Evolutionary conservation across 2,329 filamentous ascomycete species (phyloP), one percentile per base, ranked within the genome.

Genomic region (Samsoniella hepiali): DNA sequence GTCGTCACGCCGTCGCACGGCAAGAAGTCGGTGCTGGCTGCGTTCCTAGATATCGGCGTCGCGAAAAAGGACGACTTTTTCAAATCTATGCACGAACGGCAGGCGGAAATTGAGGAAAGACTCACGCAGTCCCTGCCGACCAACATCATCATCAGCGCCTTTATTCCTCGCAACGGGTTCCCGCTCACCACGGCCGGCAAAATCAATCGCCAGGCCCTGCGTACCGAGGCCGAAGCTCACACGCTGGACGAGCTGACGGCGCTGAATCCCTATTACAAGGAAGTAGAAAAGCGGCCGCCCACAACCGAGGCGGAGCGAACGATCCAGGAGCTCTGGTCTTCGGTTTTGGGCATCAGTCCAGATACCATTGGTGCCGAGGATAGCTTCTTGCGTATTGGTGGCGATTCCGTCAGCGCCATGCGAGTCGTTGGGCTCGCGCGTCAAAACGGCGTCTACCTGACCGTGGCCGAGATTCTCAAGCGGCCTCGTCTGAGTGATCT

Each of bases 361-460:
- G 54, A 57, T 7, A 40, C 47, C 4, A 76, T 63, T 34, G 53
- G 60, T 22, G 51, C 53, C n/a, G 60, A 63, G 32, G 50, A 63
- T 34, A 63, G 45, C 45, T 63, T 63, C 36, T 13, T 63, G 36
- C 32, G 42, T 6, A 38, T 63, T 2, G 61, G 54, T 3, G 61
- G 61, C 13, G 80, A 84, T 69, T 84, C 81, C 0, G 73, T 83
- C 4, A 74, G 75, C 3, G 81, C 81, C 1, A 83, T 83, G 81
- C 78, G 75, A 65, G 72, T 83, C 0, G 79, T 81, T 0, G 75
- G 79, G 0, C 70, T 74, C 9, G 77, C 79, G 1, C 74, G 78
- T 36, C 73, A 71, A 3, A 69, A 69, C 29, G 75, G 74, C 4
- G 69, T 81, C n/a, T 66, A 72, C 0, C 68, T 83, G 34, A 79